These are phyloP conservation scores for Metarhizium sp. DNA, from an alignment of 2,329 filamentous ascomycete species.

Conservation along the genomic window DNA sequence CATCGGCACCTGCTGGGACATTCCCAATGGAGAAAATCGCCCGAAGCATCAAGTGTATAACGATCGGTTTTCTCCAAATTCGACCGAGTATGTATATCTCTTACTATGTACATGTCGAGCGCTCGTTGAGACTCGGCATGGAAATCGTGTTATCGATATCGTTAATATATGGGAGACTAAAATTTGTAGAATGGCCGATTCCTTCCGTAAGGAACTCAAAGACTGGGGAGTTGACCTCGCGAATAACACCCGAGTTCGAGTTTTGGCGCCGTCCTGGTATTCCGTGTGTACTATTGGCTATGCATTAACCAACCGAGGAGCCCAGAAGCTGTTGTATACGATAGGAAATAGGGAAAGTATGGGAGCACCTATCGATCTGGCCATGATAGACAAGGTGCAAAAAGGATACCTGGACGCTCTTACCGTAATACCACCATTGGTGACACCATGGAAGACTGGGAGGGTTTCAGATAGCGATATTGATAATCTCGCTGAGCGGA, in stretches of 20 bases:
- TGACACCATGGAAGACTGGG: neutral
- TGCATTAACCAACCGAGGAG: neutral
- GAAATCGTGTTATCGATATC: too few species aligned
- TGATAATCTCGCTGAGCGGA: neutral
- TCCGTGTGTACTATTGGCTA: constrained; percentile 3
- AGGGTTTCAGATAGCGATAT: neutral
- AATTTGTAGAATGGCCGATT: neutral
- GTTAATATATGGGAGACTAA: neutral
- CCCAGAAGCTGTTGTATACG: neutral
- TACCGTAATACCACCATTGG: neutral
- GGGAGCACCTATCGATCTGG: neutral
- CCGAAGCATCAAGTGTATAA: neutral
- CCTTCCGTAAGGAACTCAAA: neutral
- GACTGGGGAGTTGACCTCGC: neutral
- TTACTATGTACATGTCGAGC: too few species aligned
- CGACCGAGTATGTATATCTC: neutral
- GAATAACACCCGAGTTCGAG: neutral
- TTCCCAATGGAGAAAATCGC: neutral
- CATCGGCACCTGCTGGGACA: constrained; percentile 2
- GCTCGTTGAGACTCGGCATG: too few species aligned
- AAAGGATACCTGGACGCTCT: neutral
- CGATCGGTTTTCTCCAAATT: neutral
- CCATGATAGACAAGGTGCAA: constrained; percentile 1
- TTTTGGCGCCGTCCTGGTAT: constrained; percentile 1
- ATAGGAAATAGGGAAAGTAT: neutral